Evolutionary conservation across 2,329 filamentous ascomycete genomes (phyloP), one percentile per base, ranked within the genome.

Genomic region (Colletotrichum magnum): DNA sequence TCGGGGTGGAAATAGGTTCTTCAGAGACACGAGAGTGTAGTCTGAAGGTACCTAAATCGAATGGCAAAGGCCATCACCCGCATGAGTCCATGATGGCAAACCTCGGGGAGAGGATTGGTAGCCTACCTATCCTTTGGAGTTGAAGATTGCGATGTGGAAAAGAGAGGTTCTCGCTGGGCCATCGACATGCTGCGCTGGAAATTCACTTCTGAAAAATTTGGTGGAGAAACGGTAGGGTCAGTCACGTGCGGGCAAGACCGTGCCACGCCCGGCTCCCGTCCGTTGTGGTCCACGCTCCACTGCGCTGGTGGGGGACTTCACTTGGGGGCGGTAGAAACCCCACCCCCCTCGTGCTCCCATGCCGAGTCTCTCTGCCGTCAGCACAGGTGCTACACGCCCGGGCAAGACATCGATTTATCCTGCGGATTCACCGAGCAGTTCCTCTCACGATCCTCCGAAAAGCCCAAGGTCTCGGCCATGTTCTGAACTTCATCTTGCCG

Each of bases 11-110:
- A 21, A 18, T 21, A 48, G 45, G 45, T 48, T 48, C 45, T 48
- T 48, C 45, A 48, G 18, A 48, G 45, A 48, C 45, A 21, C 45
- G 45, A n/a, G n/a, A 16, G 16, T n/a, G 18, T 18, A 48, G 45
- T 48, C n/a, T 48, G 45, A 48, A 48, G 45, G 45, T 48, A 48
- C 45, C 45, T 48, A n/a, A 16, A 48, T n/a, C 15, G n/a, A 48
- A 48, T 48, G 45, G 9, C 45, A 48, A 48, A 48, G 32, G 45
- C 45, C 45, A 48, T 48, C 45, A 48, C 45, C 45, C 45, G 3
- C 21, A 48, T 48, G 45, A 48, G 18, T 48, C 45, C 45, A 48
- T 48, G 45, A 48, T 48, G 15, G 18, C 45, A 48, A n/a, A 24
- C 45, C 18, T 48, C 9, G 1, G 45, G 45, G 16, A 48, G 41